Evolutionary conservation across 2,329 filamentous ascomycete genomes (phyloP).

Genomic region (Fusarium sp.): DNA sequence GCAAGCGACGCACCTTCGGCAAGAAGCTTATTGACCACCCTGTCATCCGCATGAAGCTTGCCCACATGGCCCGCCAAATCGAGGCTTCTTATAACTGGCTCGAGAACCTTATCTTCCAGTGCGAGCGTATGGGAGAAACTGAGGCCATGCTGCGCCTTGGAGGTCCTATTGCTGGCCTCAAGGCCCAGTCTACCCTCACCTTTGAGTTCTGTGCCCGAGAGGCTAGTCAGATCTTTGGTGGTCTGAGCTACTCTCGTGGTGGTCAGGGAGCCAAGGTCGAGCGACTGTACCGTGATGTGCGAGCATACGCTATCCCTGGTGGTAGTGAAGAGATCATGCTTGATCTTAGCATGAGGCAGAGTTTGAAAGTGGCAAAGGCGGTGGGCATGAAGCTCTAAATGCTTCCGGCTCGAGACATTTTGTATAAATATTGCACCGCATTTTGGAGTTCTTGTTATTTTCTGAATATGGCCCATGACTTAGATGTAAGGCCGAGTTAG

Average conservation of each 20-base stretch:
- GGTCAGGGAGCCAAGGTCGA: conserved; percentile 97
- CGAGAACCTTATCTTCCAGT: conserved; percentile 94
- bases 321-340: conserved; percentile 99
- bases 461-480: conserved; percentile 5
- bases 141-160: conserved; percentile 97
- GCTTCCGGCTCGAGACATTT: conserved; percentile 1
- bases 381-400: conserved; percentile 94
- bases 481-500: conserved; percentile 13
- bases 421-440: conserved; percentile 29
- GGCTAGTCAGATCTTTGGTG: conserved; percentile 97
- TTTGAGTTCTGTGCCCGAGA: conserved; percentile 99
- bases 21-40: conserved; percentile 97
- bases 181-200: conserved; percentile 92
- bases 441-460: conserved; percentile 29
- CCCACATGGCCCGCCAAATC: conserved; percentile 98
- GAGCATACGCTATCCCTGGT: conserved; percentile 96
- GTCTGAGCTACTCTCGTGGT: conserved; percentile 89
- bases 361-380: conserved; percentile 86
- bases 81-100: conserved; percentile 98
- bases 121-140: conserved; percentile 90
- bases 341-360: conserved; percentile 93
- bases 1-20: conserved; percentile 97
- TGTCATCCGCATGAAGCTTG: conserved; percentile 96
- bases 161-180: conserved; percentile 91
- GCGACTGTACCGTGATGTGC: conserved; percentile 92